Conservation (phyloP, 352 stramenopile genomes). For the Pythium rishiriense region DNA sequence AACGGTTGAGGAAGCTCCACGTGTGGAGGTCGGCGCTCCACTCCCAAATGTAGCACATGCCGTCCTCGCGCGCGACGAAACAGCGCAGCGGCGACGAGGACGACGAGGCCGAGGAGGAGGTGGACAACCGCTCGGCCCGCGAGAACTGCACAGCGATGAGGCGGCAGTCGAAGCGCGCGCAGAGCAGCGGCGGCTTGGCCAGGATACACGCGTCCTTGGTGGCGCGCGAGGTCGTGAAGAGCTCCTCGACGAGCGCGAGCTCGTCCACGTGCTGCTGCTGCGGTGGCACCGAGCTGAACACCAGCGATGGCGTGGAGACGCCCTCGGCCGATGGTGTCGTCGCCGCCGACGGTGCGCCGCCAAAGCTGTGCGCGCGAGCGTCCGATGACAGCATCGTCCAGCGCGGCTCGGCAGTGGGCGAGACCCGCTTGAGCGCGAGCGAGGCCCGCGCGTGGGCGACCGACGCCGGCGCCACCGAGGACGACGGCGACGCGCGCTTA, state of each 20-base stretch:
- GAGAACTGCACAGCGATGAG: constrained; percentile 69
- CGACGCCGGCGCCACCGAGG: constrained; percentile 12
- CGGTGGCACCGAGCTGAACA: constrained; percentile 16
- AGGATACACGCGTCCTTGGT: constrained; percentile 68
- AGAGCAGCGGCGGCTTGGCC: constrained; percentile 68
- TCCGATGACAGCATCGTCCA: constrained; percentile 35
- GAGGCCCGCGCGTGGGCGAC: constrained; percentile 7
- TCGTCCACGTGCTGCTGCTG: constrained; percentile 56
- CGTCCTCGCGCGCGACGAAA: constrained; percentile 74
- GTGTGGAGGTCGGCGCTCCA: constrained; percentile 76
- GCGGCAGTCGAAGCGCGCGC: constrained; percentile 69
- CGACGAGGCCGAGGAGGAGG: background rate
- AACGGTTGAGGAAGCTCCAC: constrained; percentile 83
- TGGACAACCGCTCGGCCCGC: background rate
- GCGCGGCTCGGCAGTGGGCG: constrained; percentile 14
- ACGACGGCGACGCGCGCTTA: constrained; percentile 22
- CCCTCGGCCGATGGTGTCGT: constrained; percentile 10
- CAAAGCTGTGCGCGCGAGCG: constrained; percentile 30
- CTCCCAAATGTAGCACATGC: constrained; percentile 83
- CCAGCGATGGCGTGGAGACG: constrained; percentile 15
- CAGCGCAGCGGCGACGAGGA: constrained; percentile 52
- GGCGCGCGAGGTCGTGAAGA: constrained; percentile 48
- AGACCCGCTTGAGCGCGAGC: constrained; percentile 5
- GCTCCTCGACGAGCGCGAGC: constrained; percentile 66
- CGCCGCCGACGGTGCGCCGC: constrained; percentile 8